A percentile compares a stretch with the other conserved stretches of the same genome.
Conservation (phyloP, 306 rosid species). For the Malus sieversii region DNA sequence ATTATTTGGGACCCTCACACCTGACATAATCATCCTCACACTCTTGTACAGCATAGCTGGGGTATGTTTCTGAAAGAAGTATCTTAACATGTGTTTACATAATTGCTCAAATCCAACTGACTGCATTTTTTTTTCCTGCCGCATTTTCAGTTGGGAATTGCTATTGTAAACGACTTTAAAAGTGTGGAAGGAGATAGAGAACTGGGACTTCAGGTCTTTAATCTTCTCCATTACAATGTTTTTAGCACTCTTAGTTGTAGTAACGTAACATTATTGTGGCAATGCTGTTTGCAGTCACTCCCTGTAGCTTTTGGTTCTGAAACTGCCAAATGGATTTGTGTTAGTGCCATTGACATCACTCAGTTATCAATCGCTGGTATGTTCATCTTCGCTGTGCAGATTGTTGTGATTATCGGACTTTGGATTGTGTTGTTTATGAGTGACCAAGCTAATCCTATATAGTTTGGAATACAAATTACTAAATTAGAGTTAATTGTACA, state of each 20-base stretch:
- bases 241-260: slow-evolving; percentile 4
- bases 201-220: slow-evolving; percentile 83
- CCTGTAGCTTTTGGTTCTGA: slow-evolving; percentile 96
- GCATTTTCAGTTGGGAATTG: slow-evolving; percentile 78
- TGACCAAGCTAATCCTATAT: background rate
- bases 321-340: slow-evolving; percentile 98
- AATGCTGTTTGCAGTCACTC: slow-evolving; percentile 64
- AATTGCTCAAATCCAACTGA: background rate
- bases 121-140: slow-evolving; percentile 5
- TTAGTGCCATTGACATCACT: slow-evolving; percentile 92
- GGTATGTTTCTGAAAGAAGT: slow-evolving; percentile 45
- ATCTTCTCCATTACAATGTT: slow-evolving; percentile 1
- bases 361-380: slow-evolving; percentile 84
- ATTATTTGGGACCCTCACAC: slow-evolving; percentile 92
- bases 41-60: slow-evolving; percentile 94
- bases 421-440: background rate
- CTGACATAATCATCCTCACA: slow-evolving; percentile 79
- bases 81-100: slow-evolving; percentile 14
- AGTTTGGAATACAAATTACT: background rate
- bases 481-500: background rate
- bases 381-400: background rate
- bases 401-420: background rate
- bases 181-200: slow-evolving; percentile 98
- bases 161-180: slow-evolving; percentile 96
- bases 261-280: slow-evolving; percentile 18